phyloP scores from a whole-genome alignment of 176 grass and related monocot species.

The Aegilops bicornis region DNA sequence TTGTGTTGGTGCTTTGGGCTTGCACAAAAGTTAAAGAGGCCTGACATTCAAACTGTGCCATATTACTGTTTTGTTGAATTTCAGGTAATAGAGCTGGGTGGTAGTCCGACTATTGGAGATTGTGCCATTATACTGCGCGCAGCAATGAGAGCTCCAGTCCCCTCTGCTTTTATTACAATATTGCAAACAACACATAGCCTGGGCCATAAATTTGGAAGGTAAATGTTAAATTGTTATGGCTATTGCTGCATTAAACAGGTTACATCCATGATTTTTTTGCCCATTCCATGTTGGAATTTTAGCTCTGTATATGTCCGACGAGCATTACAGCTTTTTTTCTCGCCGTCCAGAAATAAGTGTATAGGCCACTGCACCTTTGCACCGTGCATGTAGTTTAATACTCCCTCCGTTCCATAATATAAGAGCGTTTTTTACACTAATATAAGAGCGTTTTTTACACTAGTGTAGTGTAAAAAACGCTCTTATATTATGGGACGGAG shows the following conservation, averaged over 20 bases:
- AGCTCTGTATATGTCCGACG: not conserved
- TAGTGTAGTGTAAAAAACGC: too few species aligned
- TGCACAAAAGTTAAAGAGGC: not conserved
- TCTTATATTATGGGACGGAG: too few species aligned
- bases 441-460: too few species aligned
- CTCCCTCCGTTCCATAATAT: too few species aligned
- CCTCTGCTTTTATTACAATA: slow-evolving; percentile 79
- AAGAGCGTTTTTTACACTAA: too few species aligned
- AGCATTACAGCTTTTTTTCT: not conserved
- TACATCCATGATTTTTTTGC: not conserved
- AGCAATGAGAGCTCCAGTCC: slow-evolving; percentile 82
- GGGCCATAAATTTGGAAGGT: slow-evolving; percentile 95
- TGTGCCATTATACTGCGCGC: slow-evolving; percentile 83
- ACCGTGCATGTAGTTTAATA: not conserved
- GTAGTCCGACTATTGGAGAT: slow-evolving; percentile 83
- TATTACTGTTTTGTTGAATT: slow-evolving; percentile 38
- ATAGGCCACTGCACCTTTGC: not conserved
- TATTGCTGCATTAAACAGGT: slow-evolving; percentile 4
- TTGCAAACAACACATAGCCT: slow-evolving; percentile 80
- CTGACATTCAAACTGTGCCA: not conserved
- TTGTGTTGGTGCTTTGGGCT: not conserved
- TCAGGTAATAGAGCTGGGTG: slow-evolving; percentile 88
- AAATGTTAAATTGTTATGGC: slow-evolving; percentile 25
- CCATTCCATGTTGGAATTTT: slow-evolving; percentile 23
- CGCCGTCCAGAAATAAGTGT: not conserved